Conservation (phyloP, 352 stramenopile genomes). For the Pythium folliculosum region DNA sequence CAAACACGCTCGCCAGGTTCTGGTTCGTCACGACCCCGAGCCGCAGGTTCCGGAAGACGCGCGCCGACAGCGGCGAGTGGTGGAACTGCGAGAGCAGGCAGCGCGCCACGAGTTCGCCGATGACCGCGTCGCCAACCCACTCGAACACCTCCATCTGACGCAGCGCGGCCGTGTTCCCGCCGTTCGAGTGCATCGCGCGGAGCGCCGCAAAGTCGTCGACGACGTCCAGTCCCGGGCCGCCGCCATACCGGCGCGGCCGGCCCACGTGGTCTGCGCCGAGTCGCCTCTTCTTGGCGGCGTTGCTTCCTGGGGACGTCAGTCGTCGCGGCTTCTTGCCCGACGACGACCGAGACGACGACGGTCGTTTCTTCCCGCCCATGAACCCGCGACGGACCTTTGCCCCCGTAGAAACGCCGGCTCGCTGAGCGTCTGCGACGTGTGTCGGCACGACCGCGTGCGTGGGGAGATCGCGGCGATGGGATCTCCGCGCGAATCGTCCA, state of each 20-base stretch:
- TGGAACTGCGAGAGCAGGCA: slow-evolving; percentile 72
- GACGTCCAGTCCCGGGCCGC: slow-evolving; percentile 23
- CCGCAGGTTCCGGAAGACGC: slow-evolving; percentile 69
- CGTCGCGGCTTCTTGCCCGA: slow-evolving; percentile 13
- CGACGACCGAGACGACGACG: neutral
- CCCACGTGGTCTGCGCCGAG: slow-evolving; percentile 4
- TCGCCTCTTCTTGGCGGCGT: slow-evolving; percentile 24
- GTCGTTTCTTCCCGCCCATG: slow-evolving; percentile 21
- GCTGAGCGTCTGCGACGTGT: neutral
- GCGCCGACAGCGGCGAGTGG: slow-evolving; percentile 47
- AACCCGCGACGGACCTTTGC: neutral
- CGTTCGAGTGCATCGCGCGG: slow-evolving; percentile 26
- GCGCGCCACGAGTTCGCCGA: slow-evolving; percentile 68
- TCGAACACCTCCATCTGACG: slow-evolving; percentile 59
- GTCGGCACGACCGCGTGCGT: neutral
- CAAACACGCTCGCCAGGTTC: slow-evolving; percentile 68
- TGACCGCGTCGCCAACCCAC: slow-evolving; percentile 76
- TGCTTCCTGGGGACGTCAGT: neutral
- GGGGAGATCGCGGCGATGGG: neutral
- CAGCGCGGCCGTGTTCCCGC: slow-evolving; percentile 13
- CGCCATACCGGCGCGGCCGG: neutral
- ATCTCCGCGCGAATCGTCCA: neutral
- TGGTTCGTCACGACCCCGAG: slow-evolving; percentile 67
- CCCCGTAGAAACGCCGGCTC: neutral
- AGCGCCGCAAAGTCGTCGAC: slow-evolving; percentile 32